These are phyloP conservation scores for Thozetella sp. DNA, from an alignment of 495 filamentous ascomycete genomes.

Conservation along the genomic window DNA sequence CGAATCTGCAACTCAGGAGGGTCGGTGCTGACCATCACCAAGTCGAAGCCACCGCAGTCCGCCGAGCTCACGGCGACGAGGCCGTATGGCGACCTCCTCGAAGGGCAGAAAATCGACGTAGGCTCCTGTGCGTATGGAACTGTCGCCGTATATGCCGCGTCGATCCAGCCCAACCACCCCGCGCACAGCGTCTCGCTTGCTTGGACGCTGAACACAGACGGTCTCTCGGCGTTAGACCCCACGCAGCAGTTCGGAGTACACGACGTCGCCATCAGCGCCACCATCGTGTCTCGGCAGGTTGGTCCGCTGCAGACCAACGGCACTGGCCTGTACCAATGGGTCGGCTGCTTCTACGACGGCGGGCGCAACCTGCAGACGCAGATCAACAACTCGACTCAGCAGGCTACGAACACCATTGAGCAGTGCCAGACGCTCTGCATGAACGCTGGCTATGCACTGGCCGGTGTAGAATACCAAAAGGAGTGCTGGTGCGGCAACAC, in stretches of 20 bases:
- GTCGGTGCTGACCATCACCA: conserved; percentile 41
- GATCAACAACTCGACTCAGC: conserved; percentile 24
- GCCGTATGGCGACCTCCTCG: conserved; percentile 45
- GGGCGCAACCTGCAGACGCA: conserved; percentile 34
- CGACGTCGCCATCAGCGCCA: conserved; percentile 33
- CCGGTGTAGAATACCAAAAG: conserved; percentile 49
- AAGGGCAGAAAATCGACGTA: conserved; percentile 44
- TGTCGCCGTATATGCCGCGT: conserved; percentile 45
- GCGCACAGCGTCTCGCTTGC: conserved; percentile 33
- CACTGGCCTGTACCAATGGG: conserved; percentile 33
- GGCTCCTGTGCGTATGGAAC: conserved; percentile 39
- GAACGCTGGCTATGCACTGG: conserved; percentile 37
- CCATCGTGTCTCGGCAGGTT: conserved; percentile 36
- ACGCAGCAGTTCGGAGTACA: conserved; percentile 19
- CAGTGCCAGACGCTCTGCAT: conserved; percentile 39
- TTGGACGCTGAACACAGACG: conserved; percentile 49
- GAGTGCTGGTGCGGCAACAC: conserved; percentile 51
- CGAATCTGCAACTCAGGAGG: conserved; percentile 43
- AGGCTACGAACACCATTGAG: conserved; percentile 33
- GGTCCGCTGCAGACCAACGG: conserved; percentile 32
- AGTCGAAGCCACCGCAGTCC: conserved; percentile 50
- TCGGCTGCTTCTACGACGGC: conserved; percentile 42
- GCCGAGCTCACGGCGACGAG: conserved; percentile 34
- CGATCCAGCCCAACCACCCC: conserved; percentile 45
- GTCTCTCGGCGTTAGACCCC: conserved; percentile 36